Evolutionary conservation across 2,329 filamentous ascomycete species (phyloP), one percentile per base, ranked within the genome.

Genomic region (Aspergillus jensenii): DNA sequence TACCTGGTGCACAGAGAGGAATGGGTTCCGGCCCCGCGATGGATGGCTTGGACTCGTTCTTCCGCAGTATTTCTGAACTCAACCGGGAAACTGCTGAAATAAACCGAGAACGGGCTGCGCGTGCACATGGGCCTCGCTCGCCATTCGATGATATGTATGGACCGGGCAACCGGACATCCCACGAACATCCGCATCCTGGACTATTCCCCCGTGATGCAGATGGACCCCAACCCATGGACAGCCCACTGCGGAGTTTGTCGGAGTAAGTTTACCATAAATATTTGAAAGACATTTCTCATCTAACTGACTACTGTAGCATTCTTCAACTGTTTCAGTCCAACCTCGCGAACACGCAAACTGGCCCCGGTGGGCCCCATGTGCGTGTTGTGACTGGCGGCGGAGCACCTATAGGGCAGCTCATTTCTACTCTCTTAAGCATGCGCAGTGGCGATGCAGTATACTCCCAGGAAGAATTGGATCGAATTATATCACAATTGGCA

Each of bases 391-490:
- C 59, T 23, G 64, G 58, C 9, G 60, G 66, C 5, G 27, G 27
- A 31, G 71, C 70, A 31, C 79, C 82, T 1, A 71, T 84, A 15
- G 31, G 46, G 51, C 76, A 79, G 25, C 70, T 84, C 19, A 73
- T 84, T 39, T 68, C 71, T 7, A 67, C 68, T 23, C 47, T 80
- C 8, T 60, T 80, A 47, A 74, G 73, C 54, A 64, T 75, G 11
- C 71, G 72, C 25, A 81, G 84, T 58, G 90, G 92, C 19, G 93
- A 98, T 73, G 90, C 88, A 7, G 93, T 96, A 1, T 96, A 93
- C 72, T 89, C 90, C 0, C 91, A 98, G 74, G 92, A 96, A 76
- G 93, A 90, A 3, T 79, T 98, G 33, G 93, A 99, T 71, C 86
- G 89, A 35, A 90, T 98, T 63, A 89, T 99, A 56, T 89, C 90